Conservation (phyloP, 768 basidiomycete genomes). For the Phaeolepiota aurea region DNA sequence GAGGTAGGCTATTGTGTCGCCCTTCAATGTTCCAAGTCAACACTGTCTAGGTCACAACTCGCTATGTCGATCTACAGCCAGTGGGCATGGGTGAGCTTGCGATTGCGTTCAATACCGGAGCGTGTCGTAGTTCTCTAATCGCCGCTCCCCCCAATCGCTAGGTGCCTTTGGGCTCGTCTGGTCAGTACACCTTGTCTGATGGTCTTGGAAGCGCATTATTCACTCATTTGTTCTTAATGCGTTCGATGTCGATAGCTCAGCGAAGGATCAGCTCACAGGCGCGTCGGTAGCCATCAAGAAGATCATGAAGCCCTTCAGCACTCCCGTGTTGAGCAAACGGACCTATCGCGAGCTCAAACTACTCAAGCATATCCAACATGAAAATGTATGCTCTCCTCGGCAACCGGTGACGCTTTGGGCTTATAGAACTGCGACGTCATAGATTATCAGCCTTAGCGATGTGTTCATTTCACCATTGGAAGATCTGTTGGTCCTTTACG, state of each 20-base stretch:
- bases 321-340: constrained; percentile 94
- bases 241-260: no score
- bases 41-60: constrained; percentile 96
- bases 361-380: constrained; percentile 96
- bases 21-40: constrained; percentile 98
- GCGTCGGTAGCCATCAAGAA: constrained; percentile 98
- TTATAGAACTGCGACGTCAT: no score
- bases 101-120: no score
- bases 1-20: constrained; percentile 55
- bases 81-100: constrained; percentile 89
- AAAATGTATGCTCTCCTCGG: constrained; percentile 53
- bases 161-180: constrained; percentile 98
- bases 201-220: no score
- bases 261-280: constrained; percentile 90
- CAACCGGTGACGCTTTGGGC: no score
- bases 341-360: constrained; percentile 98
- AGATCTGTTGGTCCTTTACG: constrained; percentile 64
- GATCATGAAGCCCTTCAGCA: constrained; percentile 99
- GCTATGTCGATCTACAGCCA: constrained; percentile 98
- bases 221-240: no score
- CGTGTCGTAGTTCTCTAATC: constrained; percentile 5
- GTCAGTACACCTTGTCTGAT: constrained; percentile 32
- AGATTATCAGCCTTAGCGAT: constrained; percentile 98
- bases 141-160: constrained; percentile 19
- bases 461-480: constrained; percentile 99